Conservation (phyloP, 2,329 filamentous ascomycete genomes). For the Pseudocercospora macadamiae region DNA sequence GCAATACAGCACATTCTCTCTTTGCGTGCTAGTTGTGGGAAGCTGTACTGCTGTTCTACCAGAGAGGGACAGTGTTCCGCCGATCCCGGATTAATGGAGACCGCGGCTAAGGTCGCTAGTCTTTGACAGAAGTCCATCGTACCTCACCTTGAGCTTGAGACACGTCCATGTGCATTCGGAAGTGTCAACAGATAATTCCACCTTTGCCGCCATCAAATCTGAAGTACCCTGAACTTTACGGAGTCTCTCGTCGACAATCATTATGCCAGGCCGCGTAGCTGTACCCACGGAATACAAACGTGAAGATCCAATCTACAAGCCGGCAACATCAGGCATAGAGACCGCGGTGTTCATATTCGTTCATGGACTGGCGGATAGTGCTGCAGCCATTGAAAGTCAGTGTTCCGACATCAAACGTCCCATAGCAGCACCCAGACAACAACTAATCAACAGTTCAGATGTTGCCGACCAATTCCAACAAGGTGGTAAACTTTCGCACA, state of each 20-base stretch:
- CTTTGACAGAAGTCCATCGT: too few relatives aligned
- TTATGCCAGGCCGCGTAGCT: neutral
- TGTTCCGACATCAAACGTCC: neutral
- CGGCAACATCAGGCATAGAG: constrained; percentile 37
- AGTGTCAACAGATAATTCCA: too few relatives aligned
- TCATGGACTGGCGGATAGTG: constrained; percentile 49
- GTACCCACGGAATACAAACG: neutral
- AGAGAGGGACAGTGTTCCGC: neutral
- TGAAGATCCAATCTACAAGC: constrained; percentile 37
- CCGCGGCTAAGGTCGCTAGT: neutral
- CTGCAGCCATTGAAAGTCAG: constrained; percentile 44
- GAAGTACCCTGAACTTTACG: neutral
- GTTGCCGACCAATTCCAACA: constrained; percentile 52
- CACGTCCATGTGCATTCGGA: too few relatives aligned
- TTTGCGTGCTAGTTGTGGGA: too few relatives aligned
- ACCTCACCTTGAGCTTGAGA: too few relatives aligned
- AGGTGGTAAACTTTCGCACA: constrained; percentile 49
- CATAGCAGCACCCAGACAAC: neutral
- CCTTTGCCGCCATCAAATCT: too few relatives aligned
- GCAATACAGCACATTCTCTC: too few relatives aligned
- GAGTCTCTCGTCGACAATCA: neutral
- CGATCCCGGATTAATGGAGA: neutral
- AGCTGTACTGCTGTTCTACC: too few relatives aligned
- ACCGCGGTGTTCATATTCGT: constrained; percentile 46
- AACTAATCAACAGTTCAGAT: constrained; percentile 31